Evolutionary conservation across 495 filamentous ascomycete genomes (phyloP).

Genomic region (Xylaria cubensis): DNA sequence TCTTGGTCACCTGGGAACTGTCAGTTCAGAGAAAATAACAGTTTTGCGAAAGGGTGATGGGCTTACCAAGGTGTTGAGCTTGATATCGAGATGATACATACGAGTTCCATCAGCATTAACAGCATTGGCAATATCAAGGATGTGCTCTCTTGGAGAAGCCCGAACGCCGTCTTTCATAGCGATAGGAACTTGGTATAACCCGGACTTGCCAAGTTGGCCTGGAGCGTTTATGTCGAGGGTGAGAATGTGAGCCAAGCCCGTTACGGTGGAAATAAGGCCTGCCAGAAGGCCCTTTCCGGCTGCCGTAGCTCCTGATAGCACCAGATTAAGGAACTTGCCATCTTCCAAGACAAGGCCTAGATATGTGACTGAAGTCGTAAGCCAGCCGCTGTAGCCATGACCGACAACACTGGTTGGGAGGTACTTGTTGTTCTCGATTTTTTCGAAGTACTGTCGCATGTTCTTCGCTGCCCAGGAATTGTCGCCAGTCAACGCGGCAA

Average conservation of each 20-base stretch:
- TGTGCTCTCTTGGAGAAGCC: constrained; percentile 59
- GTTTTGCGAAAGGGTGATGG: constrained; percentile 21
- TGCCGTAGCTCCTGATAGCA: constrained; percentile 49
- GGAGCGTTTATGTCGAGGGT: constrained; percentile 50
- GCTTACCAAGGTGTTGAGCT: constrained; percentile 55
- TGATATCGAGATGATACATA: constrained; percentile 64
- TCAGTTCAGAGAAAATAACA: constrained; percentile 52
- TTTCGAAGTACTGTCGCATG: constrained; percentile 56
- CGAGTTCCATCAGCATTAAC: constrained; percentile 57
- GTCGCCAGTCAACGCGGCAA: constrained; percentile 55
- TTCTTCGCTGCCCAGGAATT: constrained; percentile 49
- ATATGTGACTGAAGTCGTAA: constrained; percentile 50
- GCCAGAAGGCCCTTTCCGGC: constrained; percentile 41
- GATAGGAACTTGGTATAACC: constrained; percentile 54
- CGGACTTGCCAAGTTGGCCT: constrained; percentile 47
- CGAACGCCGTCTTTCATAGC: constrained; percentile 51
- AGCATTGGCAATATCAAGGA: constrained; percentile 59
- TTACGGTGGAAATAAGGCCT: constrained; percentile 39
- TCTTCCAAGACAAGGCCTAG: constrained; percentile 52
- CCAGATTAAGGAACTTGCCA: constrained; percentile 50
- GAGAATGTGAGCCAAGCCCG: constrained; percentile 48
- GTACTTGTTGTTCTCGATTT: constrained; percentile 62
- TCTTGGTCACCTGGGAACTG: constrained; percentile 56
- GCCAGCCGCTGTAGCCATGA: constrained; percentile 61
- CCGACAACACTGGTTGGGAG: constrained; percentile 52